Percentiles rank a stretch among this genome's conserved stretches.
Evolutionary conservation across 2,329 filamentous ascomycete species (phyloP).

Genomic region (Aspergillus amoenus): DNA sequence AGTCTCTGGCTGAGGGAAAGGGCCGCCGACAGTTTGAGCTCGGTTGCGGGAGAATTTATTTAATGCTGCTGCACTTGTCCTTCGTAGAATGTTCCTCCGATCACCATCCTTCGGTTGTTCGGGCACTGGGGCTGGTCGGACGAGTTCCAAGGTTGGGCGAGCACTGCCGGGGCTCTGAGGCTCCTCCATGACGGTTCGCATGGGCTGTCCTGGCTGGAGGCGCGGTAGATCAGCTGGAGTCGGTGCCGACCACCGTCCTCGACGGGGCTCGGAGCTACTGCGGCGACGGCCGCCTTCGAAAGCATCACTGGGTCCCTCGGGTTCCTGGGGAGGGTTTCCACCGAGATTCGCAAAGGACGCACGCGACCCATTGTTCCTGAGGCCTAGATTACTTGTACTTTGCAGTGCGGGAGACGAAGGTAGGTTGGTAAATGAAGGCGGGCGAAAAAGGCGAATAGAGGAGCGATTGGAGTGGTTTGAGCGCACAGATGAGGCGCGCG

Average conservation of each 20-base stretch:
- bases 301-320: slow-evolving; percentile 24
- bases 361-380: slow-evolving; percentile 4
- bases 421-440: slow-evolving; percentile 15
- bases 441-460: slow-evolving; percentile 31
- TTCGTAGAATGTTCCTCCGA: slow-evolving; percentile 26
- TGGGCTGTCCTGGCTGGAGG: slow-evolving; percentile 23
- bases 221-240: slow-evolving; percentile 20
- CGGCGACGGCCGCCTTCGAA: slow-evolving; percentile 34
- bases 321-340: slow-evolving; percentile 11
- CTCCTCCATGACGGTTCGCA: slow-evolving; percentile 38
- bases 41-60: slow-evolving; percentile 35
- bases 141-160: slow-evolving; percentile 14
- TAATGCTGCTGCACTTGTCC: slow-evolving; percentile 33
- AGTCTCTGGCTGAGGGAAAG: slow-evolving; percentile 14
- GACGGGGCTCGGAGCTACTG: slow-evolving; percentile 43
- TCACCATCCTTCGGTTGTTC: slow-evolving; percentile 15
- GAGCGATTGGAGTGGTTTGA: slow-evolving; percentile 33
- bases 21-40: slow-evolving; percentile 30
- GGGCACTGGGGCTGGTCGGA: slow-evolving; percentile 17
- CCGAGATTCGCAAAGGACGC: background rate
- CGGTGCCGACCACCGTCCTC: slow-evolving; percentile 32
- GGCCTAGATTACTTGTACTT: slow-evolving; percentile 9
- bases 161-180: slow-evolving; percentile 18
- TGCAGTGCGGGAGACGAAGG: background rate
- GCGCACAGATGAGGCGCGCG: slow-evolving; percentile 24